Base-by-base conservation (phyloP, 1,139 yeast genomes). In the Taphrina wiesneri region DNA sequence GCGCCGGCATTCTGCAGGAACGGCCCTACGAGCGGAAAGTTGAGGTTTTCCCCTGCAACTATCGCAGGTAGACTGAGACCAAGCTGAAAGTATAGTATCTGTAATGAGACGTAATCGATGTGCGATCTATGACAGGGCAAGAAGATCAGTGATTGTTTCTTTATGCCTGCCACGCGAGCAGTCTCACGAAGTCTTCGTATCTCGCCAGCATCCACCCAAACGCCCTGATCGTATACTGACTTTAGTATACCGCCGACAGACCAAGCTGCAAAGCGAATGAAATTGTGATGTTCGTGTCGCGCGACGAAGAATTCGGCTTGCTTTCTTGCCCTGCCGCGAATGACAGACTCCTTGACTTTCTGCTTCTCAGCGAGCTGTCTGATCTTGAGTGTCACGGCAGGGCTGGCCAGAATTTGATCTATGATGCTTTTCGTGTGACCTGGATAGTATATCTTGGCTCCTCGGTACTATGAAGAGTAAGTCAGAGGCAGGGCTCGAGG, bases 41-140 rank as follows among this genome's bases (percentile, higher is more conserved):
- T 85, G 73, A 86, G 80, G 74, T 86, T 86, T 67, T 86, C 88
- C 6, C 90, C 90, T 0, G 90, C 89, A 63, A 86, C 83, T 2
- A 86, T 88, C 2, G 83, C 76, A 0, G 90, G 90, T 13, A 81
- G 75, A 11, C 87, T 79, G 69, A 86, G 76, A 49, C 85, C 86
- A 70, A 85, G 80, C 49, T 88, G 75, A 70, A 84, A 81, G 67
- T 85, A 79, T 56, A 85, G 77, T 67, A 85, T 78, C 71, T 86
- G 89, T 64, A 86, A 73, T 54, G 86, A 82, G 69, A 86, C 84
- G 71, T 86, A 86, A 74, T 86, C 90, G 54, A 85, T 78, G 72
- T 86, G 90, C 21, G 87, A 83, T 73, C 85, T 85, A 76, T 86
- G 90, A 71, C 86, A 79, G 1, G 82, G 82, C 67, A 80, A 69